A percentile compares a stretch with the other conserved stretches of the same genome.
phyloP scores from a whole-genome alignment of 192 early-diverging fungal genomes.

The Spinellus fusiger region DNA sequence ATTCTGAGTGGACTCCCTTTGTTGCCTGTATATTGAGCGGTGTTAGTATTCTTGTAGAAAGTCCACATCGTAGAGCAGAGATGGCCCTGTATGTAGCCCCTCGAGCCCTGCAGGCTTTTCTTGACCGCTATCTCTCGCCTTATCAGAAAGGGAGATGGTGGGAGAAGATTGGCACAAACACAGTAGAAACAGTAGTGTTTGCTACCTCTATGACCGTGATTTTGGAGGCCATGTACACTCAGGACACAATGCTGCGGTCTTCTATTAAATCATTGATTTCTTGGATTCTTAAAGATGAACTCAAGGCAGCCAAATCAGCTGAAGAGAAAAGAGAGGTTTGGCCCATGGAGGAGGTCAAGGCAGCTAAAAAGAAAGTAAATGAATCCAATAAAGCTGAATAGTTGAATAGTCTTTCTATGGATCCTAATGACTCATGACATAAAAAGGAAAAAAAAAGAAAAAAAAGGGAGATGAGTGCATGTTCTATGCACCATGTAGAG shows the following conservation, averaged over 20 bases:
- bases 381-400: not conserved
- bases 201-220: conserved; percentile 45
- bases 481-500: too few relatives aligned
- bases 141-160: conserved; percentile 28
- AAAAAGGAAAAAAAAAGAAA: not conserved
- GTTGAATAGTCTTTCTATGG: too few relatives aligned
- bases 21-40: conserved; percentile 56
- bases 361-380: not conserved
- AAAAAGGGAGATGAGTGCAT: not conserved
- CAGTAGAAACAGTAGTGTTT: conserved; percentile 42
- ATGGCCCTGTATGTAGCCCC: conserved; percentile 50
- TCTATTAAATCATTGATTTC: conserved; percentile 45
- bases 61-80: conserved; percentile 42
- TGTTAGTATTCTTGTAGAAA: conserved; percentile 59
- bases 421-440: not conserved
- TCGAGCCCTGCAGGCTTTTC: conserved; percentile 42
- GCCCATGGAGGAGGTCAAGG: too few relatives aligned
- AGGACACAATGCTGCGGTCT: conserved; percentile 42
- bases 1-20: conserved; percentile 42
- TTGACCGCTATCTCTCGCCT: conserved; percentile 35
- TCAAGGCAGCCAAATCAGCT: not conserved
- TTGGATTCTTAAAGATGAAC: conserved; percentile 38
- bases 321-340: not conserved
- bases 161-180: conserved; percentile 20
- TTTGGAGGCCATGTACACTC: conserved; percentile 40